Percentiles rank a stretch among this genome's conserved stretches.
Conservation (phyloP, 768 basidiomycete species). For the Mycena vulgaris region DNA sequence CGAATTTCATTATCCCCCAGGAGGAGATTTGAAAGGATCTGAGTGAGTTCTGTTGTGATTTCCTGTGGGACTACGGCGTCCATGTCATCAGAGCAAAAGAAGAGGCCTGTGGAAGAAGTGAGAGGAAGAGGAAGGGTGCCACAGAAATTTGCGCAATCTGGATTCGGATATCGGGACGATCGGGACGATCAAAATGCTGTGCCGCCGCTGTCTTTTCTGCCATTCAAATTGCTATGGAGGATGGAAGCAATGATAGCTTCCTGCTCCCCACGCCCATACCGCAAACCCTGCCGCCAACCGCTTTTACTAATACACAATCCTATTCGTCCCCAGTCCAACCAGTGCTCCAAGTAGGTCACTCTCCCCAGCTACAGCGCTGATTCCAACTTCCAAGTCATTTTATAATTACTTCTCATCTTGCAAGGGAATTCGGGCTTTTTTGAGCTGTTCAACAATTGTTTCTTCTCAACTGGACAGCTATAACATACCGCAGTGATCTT, state of each 20-base stretch:
- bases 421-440: neutral
- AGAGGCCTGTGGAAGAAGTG: neutral
- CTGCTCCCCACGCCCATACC: slow-evolving; percentile 1
- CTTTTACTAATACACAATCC: neutral
- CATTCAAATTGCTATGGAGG: slow-evolving; percentile 1
- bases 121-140: neutral
- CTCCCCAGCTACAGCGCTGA: too few relatives aligned
- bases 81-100: slow-evolving; percentile 48
- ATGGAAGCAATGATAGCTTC: neutral
- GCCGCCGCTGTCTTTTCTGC: neutral
- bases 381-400: neutral
- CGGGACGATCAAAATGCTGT: slow-evolving; percentile 14
- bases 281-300: neutral
- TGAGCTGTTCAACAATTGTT: neutral
- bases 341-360: too few relatives aligned
- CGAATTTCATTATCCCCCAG: slow-evolving; percentile 89
- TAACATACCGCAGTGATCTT: neutral
- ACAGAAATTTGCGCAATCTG: slow-evolving; percentile 2
- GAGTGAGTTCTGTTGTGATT: slow-evolving; percentile 83
- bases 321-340: too few relatives aligned
- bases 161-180: slow-evolving; percentile 16
- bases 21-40: slow-evolving; percentile 88
- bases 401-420: neutral
- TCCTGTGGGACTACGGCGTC: slow-evolving; percentile 73
- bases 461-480: neutral